Base-by-base conservation (phyloP, 2,329 filamentous ascomycete genomes). In the Atkinsonella texensis region DNA sequence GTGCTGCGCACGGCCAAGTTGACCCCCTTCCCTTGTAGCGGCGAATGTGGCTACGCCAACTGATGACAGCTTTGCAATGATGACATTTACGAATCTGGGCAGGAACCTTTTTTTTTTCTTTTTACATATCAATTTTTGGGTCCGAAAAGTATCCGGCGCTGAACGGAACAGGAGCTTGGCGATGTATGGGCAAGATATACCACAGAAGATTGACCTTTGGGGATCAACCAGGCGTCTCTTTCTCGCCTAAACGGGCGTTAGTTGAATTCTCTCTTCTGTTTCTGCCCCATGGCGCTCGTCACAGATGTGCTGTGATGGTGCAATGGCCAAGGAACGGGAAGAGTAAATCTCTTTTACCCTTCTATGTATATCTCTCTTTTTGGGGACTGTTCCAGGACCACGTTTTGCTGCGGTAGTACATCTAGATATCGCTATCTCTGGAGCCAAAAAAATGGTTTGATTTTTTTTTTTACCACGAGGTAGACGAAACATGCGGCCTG, bases 1-100 rank as follows among this genome's bases (percentile, higher is more conserved):
- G 56, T 54, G 52, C 51, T 39, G 54, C 17, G 54, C 55, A 55
- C 54, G 48, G 40, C 35, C 44, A 49, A 46, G 20, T 17, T 49
- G 2, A 23, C 23, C 31, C 52, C 33, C 23, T 20, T 3, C 20
- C 17, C 13, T 38, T 31, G 35, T 15, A 20, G 18, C 42, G 35
- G 18, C 40, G 41, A 35, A 43, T 12, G 48, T 15, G 39, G 35
- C 33, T 28, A 39, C n/a, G 11, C 17, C n/a, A n/a, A n/a, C n/a
- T 11, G 9, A 20, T 45, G 31, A 23, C 17, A 28, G 32, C 15
- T 18, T 33, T 45, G 48, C 52, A 48, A 31, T 48, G 20, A 53
- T 32, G 49, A 49, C 35, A 33, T 48, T 48, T 51, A 53, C 38
- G 52, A 53, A 15, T 39, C 18, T 38, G 40, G 41, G 41, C 40